phyloP scores from a whole-genome alignment of 2,329 filamentous ascomycete genomes.

The Podosphaera fusca region DNA sequence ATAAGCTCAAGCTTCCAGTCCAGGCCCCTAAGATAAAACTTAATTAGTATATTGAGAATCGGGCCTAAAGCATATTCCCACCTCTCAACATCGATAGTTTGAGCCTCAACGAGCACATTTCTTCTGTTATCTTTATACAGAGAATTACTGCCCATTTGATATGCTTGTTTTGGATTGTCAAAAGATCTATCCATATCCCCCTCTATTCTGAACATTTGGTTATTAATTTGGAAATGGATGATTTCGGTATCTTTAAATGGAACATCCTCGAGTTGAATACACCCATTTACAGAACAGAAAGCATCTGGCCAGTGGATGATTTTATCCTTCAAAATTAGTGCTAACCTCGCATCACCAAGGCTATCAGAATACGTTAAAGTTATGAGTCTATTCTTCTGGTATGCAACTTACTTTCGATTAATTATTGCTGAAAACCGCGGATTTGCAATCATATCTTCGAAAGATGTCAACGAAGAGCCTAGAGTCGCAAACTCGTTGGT shows the following conservation, averaged over 20 bases:
- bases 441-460: constrained; percentile 11
- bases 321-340: constrained; percentile 5
- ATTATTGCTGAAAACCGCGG: constrained; percentile 8
- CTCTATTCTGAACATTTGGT: constrained; percentile 9
- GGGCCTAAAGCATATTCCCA: constrained; percentile 1
- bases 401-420: constrained; percentile 12
- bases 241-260: constrained; percentile 9
- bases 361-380: constrained; percentile 2
- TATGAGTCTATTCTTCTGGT: background rate
- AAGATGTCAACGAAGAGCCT: constrained; percentile 7
- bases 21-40: constrained; percentile 7
- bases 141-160: constrained; percentile 10
- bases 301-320: constrained; percentile 4
- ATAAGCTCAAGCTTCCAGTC: constrained; percentile 15
- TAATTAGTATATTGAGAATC: background rate
- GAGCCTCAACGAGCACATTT: constrained; percentile 12
- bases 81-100: constrained; percentile 12
- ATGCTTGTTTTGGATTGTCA: constrained; percentile 5
- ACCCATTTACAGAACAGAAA: constrained; percentile 7
- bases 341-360: constrained; percentile 5
- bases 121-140: constrained; percentile 8
- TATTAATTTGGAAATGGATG: constrained; percentile 9
- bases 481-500: constrained; percentile 5
- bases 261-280: constrained; percentile 4
- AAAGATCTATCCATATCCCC: constrained; percentile 10